These are phyloP conservation scores for Cordyceps sp. DNA, from an alignment of 2,329 filamentous ascomycete genomes.

Conservation along the genomic window DNA sequence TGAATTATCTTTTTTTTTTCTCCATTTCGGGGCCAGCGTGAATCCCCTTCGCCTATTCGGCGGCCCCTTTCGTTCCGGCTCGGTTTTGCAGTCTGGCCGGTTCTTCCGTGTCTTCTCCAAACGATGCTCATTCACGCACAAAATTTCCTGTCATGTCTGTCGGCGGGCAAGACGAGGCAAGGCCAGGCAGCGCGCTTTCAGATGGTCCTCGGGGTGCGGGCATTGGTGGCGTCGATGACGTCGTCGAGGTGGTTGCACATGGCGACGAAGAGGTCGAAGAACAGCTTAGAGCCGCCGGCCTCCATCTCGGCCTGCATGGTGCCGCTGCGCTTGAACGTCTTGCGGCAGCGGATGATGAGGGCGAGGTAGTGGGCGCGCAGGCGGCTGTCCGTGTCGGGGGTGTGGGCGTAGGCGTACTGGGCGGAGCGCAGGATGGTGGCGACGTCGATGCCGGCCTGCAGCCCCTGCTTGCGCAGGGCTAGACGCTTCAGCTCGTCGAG, in stretches of 20 bases:
- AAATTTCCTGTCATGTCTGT: too few species aligned
- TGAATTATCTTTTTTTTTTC: too few species aligned
- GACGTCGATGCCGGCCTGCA: constrained; percentile 85
- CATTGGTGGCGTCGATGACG: constrained; percentile 71
- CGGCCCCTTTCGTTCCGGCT: too few species aligned
- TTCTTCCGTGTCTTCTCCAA: too few species aligned
- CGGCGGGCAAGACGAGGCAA: too few species aligned
- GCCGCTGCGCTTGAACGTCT: constrained; percentile 94
- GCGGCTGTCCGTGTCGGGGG: constrained; percentile 78
- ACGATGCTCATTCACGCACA: too few species aligned
- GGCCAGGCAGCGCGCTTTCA: too few species aligned
- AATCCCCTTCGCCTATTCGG: too few species aligned
- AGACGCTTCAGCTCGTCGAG: constrained; percentile 85
- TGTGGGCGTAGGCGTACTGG: constrained; percentile 90
- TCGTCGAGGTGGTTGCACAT: constrained; percentile 98
- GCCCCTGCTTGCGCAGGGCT: constrained; percentile 82
- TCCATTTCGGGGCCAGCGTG: too few species aligned
- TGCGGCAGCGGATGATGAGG: constrained; percentile 91
- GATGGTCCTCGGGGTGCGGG: constrained; percentile 39
- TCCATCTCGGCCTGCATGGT: constrained; percentile 99
- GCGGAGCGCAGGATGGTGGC: constrained; percentile 82
- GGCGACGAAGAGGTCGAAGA: constrained; percentile 96
- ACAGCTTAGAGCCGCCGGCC: constrained; percentile 74
- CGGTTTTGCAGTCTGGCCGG: too few species aligned
- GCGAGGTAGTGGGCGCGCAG: constrained; percentile 95